Evolutionary conservation across 2,329 filamentous ascomycete genomes (phyloP).

Genomic region (Rhytidhysteron rufulum): DNA sequence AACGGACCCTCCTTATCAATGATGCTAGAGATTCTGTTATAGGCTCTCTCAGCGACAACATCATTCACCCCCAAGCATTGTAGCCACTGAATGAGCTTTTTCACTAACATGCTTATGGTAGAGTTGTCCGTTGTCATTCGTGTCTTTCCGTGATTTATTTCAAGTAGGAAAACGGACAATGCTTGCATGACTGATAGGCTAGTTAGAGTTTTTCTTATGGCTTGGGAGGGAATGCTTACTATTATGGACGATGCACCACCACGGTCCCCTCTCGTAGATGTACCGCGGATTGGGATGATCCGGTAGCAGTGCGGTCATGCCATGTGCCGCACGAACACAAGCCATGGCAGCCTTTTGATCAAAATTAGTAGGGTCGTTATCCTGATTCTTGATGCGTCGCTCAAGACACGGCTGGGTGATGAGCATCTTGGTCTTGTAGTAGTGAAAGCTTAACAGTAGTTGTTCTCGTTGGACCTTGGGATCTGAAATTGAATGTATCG

Average conservation of each 20-base stretch:
- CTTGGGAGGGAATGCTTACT: too few species aligned
- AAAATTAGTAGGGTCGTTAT: constrained; percentile 24
- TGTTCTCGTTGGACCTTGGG: constrained; percentile 9
- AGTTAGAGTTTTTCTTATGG: too few species aligned
- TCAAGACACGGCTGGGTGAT: constrained; percentile 37
- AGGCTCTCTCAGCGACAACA: constrained; percentile 28
- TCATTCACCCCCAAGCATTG: constrained; percentile 22
- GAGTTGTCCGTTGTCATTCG: constrained; percentile 21
- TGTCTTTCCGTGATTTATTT: constrained; percentile 24
- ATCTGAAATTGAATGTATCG: constrained; percentile 4
- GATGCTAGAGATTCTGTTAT: constrained; percentile 14
- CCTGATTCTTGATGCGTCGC: constrained; percentile 25
- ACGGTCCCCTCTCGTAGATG: constrained; percentile 26
- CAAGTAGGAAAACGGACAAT: constrained; percentile 33
- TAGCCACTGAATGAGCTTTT: constrained; percentile 33
- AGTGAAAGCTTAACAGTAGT: constrained; percentile 22
- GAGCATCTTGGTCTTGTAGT: constrained; percentile 32
- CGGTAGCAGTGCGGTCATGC: constrained; percentile 30
- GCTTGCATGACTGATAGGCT: constrained; percentile 43
- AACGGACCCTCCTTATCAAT: constrained; percentile 12
- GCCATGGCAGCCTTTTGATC: constrained; percentile 26
- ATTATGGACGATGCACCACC: constrained; percentile 39
- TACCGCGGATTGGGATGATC: constrained; percentile 17
- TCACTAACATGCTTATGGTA: constrained; percentile 23
- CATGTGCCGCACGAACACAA: constrained; percentile 32